A percentile compares a stretch with the other conserved stretches of the same genome.
phyloP scores from a whole-genome alignment of 192 early-diverging fungal species.

The Chytriomyces hyalinus region DNA sequence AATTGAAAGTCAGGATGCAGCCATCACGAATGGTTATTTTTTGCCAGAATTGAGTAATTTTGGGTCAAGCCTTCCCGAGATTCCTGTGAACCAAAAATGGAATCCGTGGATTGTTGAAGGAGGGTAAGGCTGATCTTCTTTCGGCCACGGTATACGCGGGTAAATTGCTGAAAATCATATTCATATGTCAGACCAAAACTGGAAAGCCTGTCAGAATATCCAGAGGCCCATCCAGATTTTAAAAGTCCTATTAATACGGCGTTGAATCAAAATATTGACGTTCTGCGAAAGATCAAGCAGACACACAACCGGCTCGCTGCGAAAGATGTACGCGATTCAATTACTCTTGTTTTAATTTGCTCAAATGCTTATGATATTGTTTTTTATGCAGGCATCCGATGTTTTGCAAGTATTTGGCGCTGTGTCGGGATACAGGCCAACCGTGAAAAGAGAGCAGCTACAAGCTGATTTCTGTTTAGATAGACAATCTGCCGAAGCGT shows the following conservation, averaged over 20 bases:
- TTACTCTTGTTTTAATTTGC: not conserved
- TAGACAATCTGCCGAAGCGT: constrained; percentile 56
- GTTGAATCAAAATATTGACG: constrained; percentile 22
- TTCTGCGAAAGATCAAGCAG: constrained; percentile 29
- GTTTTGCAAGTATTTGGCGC: not conserved
- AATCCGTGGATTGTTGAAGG: no score
- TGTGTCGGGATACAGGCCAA: not conserved
- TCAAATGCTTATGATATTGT: not conserved
- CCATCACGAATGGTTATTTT: constrained; percentile 33
- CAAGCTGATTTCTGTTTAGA: constrained; percentile 61
- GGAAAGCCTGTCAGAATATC: constrained; percentile 25
- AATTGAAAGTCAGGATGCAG: not conserved
- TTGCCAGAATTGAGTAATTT: constrained; percentile 32
- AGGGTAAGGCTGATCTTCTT: no score
- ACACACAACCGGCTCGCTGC: constrained; percentile 6
- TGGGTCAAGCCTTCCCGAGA: constrained; percentile 15
- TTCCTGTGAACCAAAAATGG: not conserved
- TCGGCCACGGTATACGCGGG: no score
- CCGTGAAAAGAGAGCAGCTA: constrained; percentile 25
- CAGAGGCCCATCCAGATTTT: constrained; percentile 14
- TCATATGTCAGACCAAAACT: not conserved
- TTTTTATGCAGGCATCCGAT: not conserved
- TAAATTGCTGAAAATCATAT: no score
- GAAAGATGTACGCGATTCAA: not conserved
- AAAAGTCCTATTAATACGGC: not conserved